Evolutionary conservation across 2,329 filamentous ascomycete species (phyloP).

Genomic region (Chaetomium sp.): DNA sequence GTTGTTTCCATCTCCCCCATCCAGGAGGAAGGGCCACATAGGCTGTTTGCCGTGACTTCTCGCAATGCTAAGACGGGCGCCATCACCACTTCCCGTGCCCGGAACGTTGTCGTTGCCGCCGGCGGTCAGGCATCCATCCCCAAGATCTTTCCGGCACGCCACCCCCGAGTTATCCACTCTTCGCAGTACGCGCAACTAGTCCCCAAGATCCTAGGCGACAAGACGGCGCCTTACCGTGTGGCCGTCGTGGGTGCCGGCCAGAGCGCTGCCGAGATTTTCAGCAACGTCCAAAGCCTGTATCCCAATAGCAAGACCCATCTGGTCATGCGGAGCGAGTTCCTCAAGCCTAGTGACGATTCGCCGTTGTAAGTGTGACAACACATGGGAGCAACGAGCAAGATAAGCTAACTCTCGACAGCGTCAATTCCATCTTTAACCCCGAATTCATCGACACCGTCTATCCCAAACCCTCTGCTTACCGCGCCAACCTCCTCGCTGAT

Average conservation of each 20-base stretch:
- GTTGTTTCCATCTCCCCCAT: slow-evolving; percentile 71
- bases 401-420: slow-evolving; percentile 50
- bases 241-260: slow-evolving; percentile 89
- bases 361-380: slow-evolving; percentile 71
- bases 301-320: slow-evolving; percentile 77
- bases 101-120: slow-evolving; percentile 64
- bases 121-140: slow-evolving; percentile 71
- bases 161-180: slow-evolving; percentile 81
- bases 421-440: slow-evolving; percentile 96
- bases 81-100: slow-evolving; percentile 56
- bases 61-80: slow-evolving; percentile 61
- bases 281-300: slow-evolving; percentile 80
- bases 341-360: slow-evolving; percentile 91
- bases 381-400: too few species aligned
- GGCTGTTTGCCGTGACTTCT: slow-evolving; percentile 68
- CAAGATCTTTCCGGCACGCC: slow-evolving; percentile 65
- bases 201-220: slow-evolving; percentile 59
- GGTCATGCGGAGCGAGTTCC: slow-evolving; percentile 78
- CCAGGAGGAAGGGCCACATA: slow-evolving; percentile 53
- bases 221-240: slow-evolving; percentile 65
- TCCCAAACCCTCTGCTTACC: slow-evolving; percentile 63
- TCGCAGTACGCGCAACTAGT: slow-evolving; percentile 76
- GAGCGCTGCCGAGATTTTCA: slow-evolving; percentile 93
- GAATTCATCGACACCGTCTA: slow-evolving; percentile 78
- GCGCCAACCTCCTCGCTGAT: slow-evolving; percentile 61